phyloP scores from a whole-genome alignment of 768 basidiomycete genomes.

The Tylopilus rubrobrunneus region DNA sequence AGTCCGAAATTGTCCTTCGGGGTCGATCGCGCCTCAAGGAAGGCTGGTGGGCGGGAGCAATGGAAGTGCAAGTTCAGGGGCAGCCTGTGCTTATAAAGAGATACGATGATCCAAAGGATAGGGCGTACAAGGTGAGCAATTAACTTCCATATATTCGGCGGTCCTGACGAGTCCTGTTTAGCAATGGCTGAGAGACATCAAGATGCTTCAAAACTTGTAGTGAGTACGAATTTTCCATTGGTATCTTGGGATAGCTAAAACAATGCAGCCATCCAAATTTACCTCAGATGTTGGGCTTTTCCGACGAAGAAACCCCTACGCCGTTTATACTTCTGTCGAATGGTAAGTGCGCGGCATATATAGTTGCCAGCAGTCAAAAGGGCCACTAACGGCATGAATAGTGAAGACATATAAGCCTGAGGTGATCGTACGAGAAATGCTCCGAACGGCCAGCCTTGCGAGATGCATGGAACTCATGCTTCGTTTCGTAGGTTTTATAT shows the following conservation, averaged over 20 bases:
- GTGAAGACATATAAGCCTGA: constrained; percentile 43
- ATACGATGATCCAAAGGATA: constrained; percentile 37
- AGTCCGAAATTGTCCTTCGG: constrained; percentile 42
- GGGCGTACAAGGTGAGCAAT: constrained; percentile 31
- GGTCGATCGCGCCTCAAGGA: constrained; percentile 35
- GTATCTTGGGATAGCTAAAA: neutral
- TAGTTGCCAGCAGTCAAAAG: neutral
- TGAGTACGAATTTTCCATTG: constrained; percentile 21
- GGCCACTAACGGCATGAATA: constrained; percentile 12
- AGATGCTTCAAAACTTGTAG: constrained; percentile 48
- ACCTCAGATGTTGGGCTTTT: constrained; percentile 52
- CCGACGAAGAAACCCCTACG: constrained; percentile 39
- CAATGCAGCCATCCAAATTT: constrained; percentile 45
- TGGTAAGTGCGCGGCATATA: constrained; percentile 25
- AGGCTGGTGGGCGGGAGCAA: constrained; percentile 47
- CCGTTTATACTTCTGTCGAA: constrained; percentile 52
- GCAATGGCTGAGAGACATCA: constrained; percentile 50
- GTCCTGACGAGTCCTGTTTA: constrained; percentile 12
- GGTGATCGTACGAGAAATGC: constrained; percentile 33
- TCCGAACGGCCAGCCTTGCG: constrained; percentile 36
- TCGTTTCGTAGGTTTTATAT: constrained; percentile 27
- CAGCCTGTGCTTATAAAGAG: constrained; percentile 39
- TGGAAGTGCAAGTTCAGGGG: constrained; percentile 39
- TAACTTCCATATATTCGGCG: neutral
- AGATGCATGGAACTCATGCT: constrained; percentile 34